Evolutionary conservation across 371 early-diverging fungal genomes (phyloP), one percentile per base, ranked within the genome.

Genomic region (Dichotomocladium elegans): DNA sequence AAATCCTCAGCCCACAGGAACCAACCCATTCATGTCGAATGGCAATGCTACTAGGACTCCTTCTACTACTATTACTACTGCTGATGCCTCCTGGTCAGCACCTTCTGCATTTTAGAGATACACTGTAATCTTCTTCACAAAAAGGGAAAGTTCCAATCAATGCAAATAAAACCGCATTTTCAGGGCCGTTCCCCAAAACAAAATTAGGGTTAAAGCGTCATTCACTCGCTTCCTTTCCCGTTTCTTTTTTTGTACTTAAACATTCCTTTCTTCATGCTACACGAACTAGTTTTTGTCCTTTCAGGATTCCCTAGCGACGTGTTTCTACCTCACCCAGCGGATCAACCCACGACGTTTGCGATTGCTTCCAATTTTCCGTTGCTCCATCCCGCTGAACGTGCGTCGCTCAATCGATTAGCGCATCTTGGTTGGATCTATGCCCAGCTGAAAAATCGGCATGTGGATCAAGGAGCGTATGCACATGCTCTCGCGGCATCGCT

Each of bases 251-350:
- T 37, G 15, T 37, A 21, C 25, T 31, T 43, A n/a, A n/a, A n/a
- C n/a, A n/a, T n/a, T n/a, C n/a, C n/a, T n/a, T n/a, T n/a, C n/a
- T n/a, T n/a, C n/a, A 90, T 91, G 91, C 79, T 89, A 26, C 91
- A 91, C 68, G 91, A 91, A 75, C 67, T 91, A 41, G 74, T 91
- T 31, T 70, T 87, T 53, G 78, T 80, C 9, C 69, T 91, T 26
- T 72, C 82, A 14, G 91, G 91, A 7, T 73, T 78, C 53, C 72
- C 86, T 14, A 85, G 88, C 27, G 82, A 84, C 57, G 67, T 91
- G 30, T 88, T 89, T 63, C 64, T 74, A 5, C 82, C 86, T 3
- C 63, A 60, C 47, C 87, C 86, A 21, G 66, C 81, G 3, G 57
- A 57, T 1, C 12, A 47, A 1, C 47, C 87, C 8, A 70, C 59